Conservation (phyloP, 2,329 filamentous ascomycete genomes). For the Aspergillus sp. region DNA sequence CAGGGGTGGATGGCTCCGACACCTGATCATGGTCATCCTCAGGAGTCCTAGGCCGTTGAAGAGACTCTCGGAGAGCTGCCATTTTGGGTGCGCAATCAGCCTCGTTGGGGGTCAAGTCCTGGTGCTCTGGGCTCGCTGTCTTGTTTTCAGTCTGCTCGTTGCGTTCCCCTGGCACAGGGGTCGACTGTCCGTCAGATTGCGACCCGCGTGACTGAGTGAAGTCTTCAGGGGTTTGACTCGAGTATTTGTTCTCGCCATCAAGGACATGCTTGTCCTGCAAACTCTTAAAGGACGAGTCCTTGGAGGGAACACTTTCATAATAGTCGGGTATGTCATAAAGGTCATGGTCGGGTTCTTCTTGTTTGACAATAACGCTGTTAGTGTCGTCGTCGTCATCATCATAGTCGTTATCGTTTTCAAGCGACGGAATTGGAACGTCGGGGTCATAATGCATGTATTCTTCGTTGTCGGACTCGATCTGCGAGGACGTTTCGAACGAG, state of each 20-base stretch:
- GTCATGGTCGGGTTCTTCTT: conserved; percentile 58
- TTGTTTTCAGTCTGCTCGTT: conserved; percentile 38
- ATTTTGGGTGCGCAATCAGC: conserved; percentile 27
- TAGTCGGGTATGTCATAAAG: conserved; percentile 68
- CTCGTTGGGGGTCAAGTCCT: conserved; percentile 29
- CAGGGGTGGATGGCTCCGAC: conserved; percentile 70
- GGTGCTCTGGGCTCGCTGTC: conserved; percentile 17
- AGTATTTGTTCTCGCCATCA: conserved; percentile 60
- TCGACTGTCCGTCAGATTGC: conserved; percentile 30
- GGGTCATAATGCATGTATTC: conserved; percentile 70
- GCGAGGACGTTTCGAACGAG: conserved; percentile 63
- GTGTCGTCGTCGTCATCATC: conserved; percentile 59
- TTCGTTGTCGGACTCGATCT: conserved; percentile 58
- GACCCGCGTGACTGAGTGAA: conserved; percentile 21
- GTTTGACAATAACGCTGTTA: conserved; percentile 66
- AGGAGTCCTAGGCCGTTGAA: conserved; percentile 42
- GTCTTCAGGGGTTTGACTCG: conserved; percentile 40
- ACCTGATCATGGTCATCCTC: conserved; percentile 62
- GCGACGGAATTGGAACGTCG: conserved; percentile 84
- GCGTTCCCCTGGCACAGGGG: conserved; percentile 27
- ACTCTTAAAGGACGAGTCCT: conserved; percentile 28
- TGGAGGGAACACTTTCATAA: conserved; percentile 52
- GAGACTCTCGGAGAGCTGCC: conserved; percentile 36
- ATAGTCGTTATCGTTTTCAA: conserved; percentile 62
- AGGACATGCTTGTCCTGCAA: conserved; percentile 36